phyloP scores from a whole-genome alignment of 140 eudicot species.

The Senecio squalidus region DNA sequence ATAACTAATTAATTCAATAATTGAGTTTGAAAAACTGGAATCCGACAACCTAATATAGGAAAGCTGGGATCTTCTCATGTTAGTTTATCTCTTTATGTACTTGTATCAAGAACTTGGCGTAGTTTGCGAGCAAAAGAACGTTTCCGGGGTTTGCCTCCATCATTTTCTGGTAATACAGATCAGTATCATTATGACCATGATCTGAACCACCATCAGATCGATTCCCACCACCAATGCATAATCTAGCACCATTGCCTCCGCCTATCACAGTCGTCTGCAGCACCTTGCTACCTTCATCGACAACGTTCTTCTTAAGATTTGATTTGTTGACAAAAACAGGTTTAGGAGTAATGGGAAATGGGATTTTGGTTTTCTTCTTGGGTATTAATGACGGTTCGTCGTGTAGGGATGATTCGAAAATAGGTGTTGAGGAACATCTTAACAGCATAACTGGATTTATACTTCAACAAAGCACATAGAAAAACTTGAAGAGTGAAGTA shows the following conservation, averaged over 20 bases:
- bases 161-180: neutral
- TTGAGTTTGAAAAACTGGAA: too few relatives aligned
- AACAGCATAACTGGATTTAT: neutral
- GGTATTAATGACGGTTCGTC: neutral
- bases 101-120: constrained; percentile 3
- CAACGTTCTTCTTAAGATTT: neutral
- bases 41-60: too few relatives aligned
- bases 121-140: neutral
- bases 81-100: too few relatives aligned
- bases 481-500: neutral
- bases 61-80: too few relatives aligned
- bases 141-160: neutral
- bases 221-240: constrained; percentile 7
- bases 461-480: neutral
- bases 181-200: neutral
- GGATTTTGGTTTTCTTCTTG: neutral
- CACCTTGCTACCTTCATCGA: neutral
- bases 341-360: neutral
- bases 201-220: constrained; percentile 8
- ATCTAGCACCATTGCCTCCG: neutral
- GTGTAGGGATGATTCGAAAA: neutral
- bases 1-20: too few relatives aligned
- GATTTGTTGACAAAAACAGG: too few relatives aligned
- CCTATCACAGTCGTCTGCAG: neutral
- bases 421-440: constrained; percentile 2